phyloP scores from a whole-genome alignment of 345 rosid species.

The Corymbia maculata region DNA sequence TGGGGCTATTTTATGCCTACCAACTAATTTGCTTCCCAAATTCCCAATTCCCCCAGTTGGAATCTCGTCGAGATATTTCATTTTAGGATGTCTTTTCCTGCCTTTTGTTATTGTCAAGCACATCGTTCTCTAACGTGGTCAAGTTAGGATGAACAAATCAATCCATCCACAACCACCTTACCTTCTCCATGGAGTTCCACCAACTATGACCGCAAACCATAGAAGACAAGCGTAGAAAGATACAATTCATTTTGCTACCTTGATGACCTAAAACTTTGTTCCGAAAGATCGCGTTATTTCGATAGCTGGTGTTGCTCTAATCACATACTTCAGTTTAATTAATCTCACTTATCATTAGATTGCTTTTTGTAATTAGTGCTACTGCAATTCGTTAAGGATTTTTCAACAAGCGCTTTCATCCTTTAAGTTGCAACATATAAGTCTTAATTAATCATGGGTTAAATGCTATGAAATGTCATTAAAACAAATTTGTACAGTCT shows the following conservation, averaged over 20 bases:
- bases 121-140: background rate
- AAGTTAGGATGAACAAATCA: slow-evolving; percentile 3
- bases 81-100: background rate
- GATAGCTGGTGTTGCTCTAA: background rate
- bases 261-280: background rate
- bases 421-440: background rate
- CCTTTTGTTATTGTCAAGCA: background rate
- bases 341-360: background rate
- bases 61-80: background rate
- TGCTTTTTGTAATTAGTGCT: background rate
- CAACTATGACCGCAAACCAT: background rate
- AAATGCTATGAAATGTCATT: background rate
- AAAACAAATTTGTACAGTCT: background rate
- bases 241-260: background rate
- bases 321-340: background rate
- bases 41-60: background rate
- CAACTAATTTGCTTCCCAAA: background rate
- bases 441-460: background rate
- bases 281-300: background rate
- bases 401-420: background rate
- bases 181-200: slow-evolving; percentile 2
- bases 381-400: background rate
- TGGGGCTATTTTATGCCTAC: background rate
- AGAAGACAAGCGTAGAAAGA: background rate
- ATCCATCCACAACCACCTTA: background rate